A percentile compares a stretch with the other conserved stretches of the same genome.
Evolutionary conservation across 306 rosid genomes (phyloP).

Genomic region (Neltuma alba): DNA sequence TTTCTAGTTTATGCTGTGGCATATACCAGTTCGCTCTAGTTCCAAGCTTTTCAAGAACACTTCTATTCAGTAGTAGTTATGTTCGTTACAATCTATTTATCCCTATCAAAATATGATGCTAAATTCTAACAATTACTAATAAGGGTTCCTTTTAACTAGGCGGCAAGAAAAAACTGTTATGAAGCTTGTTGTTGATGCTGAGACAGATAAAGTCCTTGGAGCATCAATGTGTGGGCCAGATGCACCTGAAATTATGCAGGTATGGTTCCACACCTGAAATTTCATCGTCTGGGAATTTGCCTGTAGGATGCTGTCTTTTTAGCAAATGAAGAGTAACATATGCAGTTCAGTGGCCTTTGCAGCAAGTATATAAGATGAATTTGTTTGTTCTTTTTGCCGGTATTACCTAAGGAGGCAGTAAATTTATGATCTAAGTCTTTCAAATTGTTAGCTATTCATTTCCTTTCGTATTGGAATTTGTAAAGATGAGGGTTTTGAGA

Average conservation of each 20-base stretch:
- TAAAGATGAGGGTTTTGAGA: no score
- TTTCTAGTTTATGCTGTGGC: conserved; percentile 14
- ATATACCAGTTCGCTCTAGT: not conserved
- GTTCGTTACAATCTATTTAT: conserved; percentile 1
- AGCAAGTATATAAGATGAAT: not conserved
- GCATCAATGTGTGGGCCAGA: conserved; percentile 98
- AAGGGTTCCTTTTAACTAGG: conserved; percentile 42
- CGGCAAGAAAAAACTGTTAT: conserved; percentile 94
- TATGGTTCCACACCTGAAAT: conserved; percentile 37
- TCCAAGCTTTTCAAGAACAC: conserved; percentile 20
- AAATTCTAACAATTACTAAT: conserved; percentile 29
- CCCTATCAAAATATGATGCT: not conserved
- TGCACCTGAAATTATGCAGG: conserved; percentile 96
- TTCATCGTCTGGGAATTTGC: not conserved
- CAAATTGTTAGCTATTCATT: no score
- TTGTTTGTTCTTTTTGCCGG: not conserved
- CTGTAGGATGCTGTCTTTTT: not conserved
- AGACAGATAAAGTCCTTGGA: conserved; percentile 85
- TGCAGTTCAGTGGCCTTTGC: not conserved
- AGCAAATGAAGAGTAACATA: not conserved
- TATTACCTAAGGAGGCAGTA: no score
- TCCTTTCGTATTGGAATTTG: no score
- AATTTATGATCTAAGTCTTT: no score
- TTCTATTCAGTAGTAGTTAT: not conserved
- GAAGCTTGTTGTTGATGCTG: conserved; percentile 92